These are phyloP conservation scores for Penstemon davidsonii DNA, from an alignment of 257 asterid species.

Conservation along the genomic window DNA sequence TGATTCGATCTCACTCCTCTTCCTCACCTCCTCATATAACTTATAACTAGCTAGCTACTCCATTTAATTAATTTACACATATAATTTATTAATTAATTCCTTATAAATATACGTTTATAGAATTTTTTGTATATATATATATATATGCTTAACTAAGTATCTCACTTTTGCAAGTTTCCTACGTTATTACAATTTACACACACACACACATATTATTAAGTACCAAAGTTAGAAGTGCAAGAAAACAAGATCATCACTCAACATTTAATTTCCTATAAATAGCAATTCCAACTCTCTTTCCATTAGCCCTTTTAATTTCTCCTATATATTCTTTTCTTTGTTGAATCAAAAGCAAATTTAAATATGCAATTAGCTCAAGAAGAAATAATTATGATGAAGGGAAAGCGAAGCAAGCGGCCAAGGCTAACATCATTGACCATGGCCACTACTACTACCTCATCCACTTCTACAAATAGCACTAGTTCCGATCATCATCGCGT, in stretches of 20 bases:
- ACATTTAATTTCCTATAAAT: constrained; percentile 29
- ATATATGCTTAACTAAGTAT: constrained; percentile 13
- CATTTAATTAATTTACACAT: background rate
- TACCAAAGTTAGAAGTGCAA: constrained; percentile 30
- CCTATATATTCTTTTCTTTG: background rate
- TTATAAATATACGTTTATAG: background rate
- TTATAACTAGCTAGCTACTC: background rate
- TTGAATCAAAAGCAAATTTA: background rate
- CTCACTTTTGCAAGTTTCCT: constrained; percentile 43
- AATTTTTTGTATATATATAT: background rate
- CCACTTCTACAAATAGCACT: constrained; percentile 32
- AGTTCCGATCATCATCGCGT: constrained; percentile 26
- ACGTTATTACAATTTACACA: constrained; percentile 24
- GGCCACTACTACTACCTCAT: constrained; percentile 51
- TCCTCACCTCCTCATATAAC: constrained; percentile 7
- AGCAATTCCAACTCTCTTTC: constrained; percentile 26
- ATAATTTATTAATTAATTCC: too few species aligned
- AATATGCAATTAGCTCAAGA: constrained; percentile 46
- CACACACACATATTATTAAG: constrained; percentile 21
- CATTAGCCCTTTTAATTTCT: background rate
- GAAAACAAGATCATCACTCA: constrained; percentile 36
- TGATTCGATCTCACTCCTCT: constrained; percentile 58
- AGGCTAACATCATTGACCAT: constrained; percentile 53
- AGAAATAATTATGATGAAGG: constrained; percentile 40
- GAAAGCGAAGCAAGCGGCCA: constrained; percentile 68